phyloP scores from a whole-genome alignment of 2,329 filamentous ascomycete genomes.

The Magnaporthiopsis rhizophila region DNA sequence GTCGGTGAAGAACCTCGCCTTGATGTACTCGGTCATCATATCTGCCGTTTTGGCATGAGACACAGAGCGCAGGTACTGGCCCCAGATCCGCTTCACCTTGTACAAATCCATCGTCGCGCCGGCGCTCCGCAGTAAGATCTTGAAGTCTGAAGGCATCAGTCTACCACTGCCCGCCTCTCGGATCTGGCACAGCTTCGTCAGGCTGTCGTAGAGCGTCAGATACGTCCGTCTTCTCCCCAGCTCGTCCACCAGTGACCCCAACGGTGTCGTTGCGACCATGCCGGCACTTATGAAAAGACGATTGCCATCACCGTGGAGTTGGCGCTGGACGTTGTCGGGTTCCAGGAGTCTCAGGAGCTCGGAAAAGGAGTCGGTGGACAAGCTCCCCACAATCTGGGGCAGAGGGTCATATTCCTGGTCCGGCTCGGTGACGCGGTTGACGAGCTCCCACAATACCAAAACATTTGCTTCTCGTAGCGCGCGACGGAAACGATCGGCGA shows the following conservation, averaged over 20 bases:
- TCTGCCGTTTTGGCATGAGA: slow-evolving; percentile 13
- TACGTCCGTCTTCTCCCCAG: slow-evolving; percentile 38
- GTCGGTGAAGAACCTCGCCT: slow-evolving; percentile 37
- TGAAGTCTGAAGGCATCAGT: slow-evolving; percentile 33
- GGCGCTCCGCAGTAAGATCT: slow-evolving; percentile 36
- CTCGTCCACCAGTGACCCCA: slow-evolving; percentile 29
- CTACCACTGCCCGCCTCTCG: slow-evolving; percentile 20
- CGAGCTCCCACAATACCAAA: slow-evolving; percentile 4
- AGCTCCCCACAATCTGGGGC: slow-evolving; percentile 20
- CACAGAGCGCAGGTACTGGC: not conserved
- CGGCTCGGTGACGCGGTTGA: not conserved
- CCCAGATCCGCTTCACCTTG: slow-evolving; percentile 24
- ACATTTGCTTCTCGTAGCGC: slow-evolving; percentile 2
- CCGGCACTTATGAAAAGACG: slow-evolving; percentile 24
- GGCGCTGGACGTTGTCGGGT: slow-evolving; percentile 40
- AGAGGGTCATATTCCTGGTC: not conserved
- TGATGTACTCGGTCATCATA: slow-evolving; percentile 37
- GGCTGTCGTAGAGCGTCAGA: slow-evolving; percentile 24
- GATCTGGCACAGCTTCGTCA: slow-evolving; percentile 26
- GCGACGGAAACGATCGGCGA: not conserved
- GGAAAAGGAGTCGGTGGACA: slow-evolving; percentile 52
- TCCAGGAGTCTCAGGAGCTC: slow-evolving; percentile 57
- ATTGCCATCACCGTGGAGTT: slow-evolving; percentile 27
- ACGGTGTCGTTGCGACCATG: slow-evolving; percentile 31
- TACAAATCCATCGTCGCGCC: slow-evolving; percentile 33